Evolutionary conservation across 1,139 yeast species (phyloP).

Genomic region (Magnusiomyces paraingens): DNA sequence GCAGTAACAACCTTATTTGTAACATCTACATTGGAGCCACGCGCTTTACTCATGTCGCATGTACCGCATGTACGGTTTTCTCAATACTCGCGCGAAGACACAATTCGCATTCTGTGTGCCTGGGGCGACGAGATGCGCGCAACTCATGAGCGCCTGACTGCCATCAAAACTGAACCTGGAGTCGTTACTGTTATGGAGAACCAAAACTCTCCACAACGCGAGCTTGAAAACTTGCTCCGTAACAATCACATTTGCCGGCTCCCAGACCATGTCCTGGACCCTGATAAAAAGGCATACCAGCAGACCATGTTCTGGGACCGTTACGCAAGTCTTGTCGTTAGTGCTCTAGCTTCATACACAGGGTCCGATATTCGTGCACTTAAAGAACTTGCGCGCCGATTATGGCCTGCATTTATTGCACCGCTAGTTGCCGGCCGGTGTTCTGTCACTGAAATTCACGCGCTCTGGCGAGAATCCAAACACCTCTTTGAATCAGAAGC

Average conservation of each 20-base stretch:
- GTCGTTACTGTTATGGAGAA: too few relatives aligned
- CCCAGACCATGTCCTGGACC: constrained; percentile 10
- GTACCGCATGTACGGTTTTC: constrained; percentile 47
- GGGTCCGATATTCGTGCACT: constrained; percentile 48
- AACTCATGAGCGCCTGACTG: too few relatives aligned
- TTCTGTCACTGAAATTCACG: constrained; percentile 39
- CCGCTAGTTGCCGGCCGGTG: constrained; percentile 37
- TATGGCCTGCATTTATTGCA: constrained; percentile 49
- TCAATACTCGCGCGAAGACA: constrained; percentile 41
- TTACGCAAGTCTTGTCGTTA: constrained; percentile 38
- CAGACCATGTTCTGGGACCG: constrained; percentile 18
- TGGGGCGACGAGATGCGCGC: constrained; percentile 17
- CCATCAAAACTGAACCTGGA: too few relatives aligned
- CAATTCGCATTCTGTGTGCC: constrained; percentile 33
- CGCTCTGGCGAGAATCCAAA: constrained; percentile 42
- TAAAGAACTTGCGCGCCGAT: constrained; percentile 37
- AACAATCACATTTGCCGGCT: constrained; percentile 9
- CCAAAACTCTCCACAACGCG: too few relatives aligned
- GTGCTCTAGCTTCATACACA: constrained; percentile 45
- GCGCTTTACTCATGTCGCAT: constrained; percentile 39
- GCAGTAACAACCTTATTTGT: constrained; percentile 33
- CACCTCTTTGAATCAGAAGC: constrained; percentile 40
- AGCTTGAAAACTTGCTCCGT: neutral
- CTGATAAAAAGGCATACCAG: constrained; percentile 4
- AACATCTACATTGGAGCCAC: constrained; percentile 41